Percentiles rank a stretch among this genome's conserved stretches.
phyloP scores from a whole-genome alignment of 345 rosid species.

The Citrus inodora region DNA sequence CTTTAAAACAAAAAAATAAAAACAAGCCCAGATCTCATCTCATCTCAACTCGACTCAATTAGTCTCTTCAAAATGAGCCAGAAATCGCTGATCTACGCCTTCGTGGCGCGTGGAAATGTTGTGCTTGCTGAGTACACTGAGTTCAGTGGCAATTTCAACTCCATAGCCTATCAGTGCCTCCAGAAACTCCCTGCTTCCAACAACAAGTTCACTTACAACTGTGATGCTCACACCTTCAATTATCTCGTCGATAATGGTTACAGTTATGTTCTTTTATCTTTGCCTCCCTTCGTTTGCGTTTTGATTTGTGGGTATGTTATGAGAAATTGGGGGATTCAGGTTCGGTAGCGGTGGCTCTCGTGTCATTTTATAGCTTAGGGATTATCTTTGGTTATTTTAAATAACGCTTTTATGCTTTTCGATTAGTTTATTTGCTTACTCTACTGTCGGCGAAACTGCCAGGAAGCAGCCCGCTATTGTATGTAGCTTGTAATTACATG shows the following conservation, averaged over 20 bases:
- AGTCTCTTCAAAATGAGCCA: slow-evolving; percentile 11
- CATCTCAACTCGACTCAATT: not conserved
- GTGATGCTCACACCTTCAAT: slow-evolving; percentile 37
- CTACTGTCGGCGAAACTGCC: not conserved
- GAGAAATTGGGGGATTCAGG: not conserved
- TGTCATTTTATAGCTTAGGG: not conserved
- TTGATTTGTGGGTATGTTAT: not conserved
- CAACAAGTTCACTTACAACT: slow-evolving; percentile 42
- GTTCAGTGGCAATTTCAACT: slow-evolving; percentile 36
- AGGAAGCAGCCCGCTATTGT: not conserved
- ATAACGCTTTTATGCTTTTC: too few relatives aligned
- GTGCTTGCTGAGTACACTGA: slow-evolving; percentile 34
- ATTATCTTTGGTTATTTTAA: not conserved
- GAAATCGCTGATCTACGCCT: slow-evolving; percentile 34
- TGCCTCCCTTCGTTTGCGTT: not conserved
- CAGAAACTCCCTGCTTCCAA: slow-evolving; percentile 38
- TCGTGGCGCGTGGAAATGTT: slow-evolving; percentile 31
- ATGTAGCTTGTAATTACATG: not conserved
- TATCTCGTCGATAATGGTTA: slow-evolving; percentile 37
- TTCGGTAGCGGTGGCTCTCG: too few relatives aligned
- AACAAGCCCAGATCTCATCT: slow-evolving; percentile 13
- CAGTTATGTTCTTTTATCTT: slow-evolving; percentile 21
- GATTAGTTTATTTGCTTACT: not conserved
- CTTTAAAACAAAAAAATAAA: not conserved
- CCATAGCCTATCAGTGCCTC: slow-evolving; percentile 39